Percentiles rank a stretch among this genome's conserved stretches.
Evolutionary conservation across 1,139 yeast species (phyloP).

Genomic region (Hemisphaericaspora subhashii): DNA sequence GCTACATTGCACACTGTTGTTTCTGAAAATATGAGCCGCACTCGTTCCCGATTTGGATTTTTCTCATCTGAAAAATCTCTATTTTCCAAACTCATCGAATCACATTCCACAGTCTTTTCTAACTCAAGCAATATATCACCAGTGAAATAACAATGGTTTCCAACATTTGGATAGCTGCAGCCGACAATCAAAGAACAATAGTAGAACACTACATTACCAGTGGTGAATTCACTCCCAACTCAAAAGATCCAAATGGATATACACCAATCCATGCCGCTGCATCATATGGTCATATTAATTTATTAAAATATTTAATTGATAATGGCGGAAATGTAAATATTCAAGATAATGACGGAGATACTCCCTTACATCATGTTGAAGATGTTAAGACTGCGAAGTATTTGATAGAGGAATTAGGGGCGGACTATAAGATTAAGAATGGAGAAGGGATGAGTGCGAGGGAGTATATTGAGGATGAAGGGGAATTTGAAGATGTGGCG

Average conservation of each 20-base stretch:
- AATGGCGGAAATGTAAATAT: slow-evolving; percentile 80
- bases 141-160: slow-evolving; percentile 34
- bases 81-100: neutral
- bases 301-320: slow-evolving; percentile 57
- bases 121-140: no score
- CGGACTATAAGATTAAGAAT: slow-evolving; percentile 64
- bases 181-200: slow-evolving; percentile 67
- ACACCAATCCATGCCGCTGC: slow-evolving; percentile 98
- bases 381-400: slow-evolving; percentile 61
- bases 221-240: slow-evolving; percentile 61
- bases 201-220: slow-evolving; percentile 58
- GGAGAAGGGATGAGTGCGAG: slow-evolving; percentile 71
- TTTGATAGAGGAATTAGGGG: slow-evolving; percentile 65
- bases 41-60: neutral
- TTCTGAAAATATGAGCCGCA: neutral
- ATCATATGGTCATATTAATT: slow-evolving; percentile 78
- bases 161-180: slow-evolving; percentile 94
- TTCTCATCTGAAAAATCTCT: neutral
- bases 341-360: slow-evolving; percentile 87
- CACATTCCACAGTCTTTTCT: neutral
- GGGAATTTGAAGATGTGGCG: slow-evolving; percentile 77
- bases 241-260: slow-evolving; percentile 88
- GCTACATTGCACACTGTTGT: no score
- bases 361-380: slow-evolving; percentile 92
- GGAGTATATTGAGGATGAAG: slow-evolving; percentile 77